Evolutionary conservation across 495 filamentous ascomycete genomes (phyloP).

Genomic region (Annulohypoxylon moriforme): DNA sequence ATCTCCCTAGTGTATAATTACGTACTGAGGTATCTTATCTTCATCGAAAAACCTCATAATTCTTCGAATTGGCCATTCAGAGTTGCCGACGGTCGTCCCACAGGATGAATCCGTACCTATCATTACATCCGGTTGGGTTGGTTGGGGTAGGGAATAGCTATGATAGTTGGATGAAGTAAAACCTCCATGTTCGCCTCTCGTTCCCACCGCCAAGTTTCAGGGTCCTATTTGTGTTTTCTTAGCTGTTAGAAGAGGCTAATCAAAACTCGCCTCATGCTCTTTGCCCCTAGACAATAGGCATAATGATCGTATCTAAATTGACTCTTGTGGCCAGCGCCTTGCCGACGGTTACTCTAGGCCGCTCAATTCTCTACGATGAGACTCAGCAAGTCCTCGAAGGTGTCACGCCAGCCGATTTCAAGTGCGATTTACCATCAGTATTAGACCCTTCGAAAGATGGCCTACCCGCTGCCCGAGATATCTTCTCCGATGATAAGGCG

Average conservation of each 20-base stretch:
- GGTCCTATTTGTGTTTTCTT: background rate
- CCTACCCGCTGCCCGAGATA: constrained; percentile 45
- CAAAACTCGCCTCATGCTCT: background rate
- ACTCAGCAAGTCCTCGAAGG: constrained; percentile 20
- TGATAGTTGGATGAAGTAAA: constrained; percentile 13
- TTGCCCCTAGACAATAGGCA: background rate
- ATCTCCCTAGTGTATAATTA: constrained; percentile 30
- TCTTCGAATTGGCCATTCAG: constrained; percentile 36
- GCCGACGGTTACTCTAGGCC: constrained; percentile 25
- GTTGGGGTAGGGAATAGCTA: constrained; percentile 23
- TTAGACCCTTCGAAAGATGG: constrained; percentile 49
- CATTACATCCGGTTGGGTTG: constrained; percentile 12
- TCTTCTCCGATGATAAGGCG: constrained; percentile 48
- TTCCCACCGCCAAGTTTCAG: background rate
- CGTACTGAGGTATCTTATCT: constrained; percentile 31
- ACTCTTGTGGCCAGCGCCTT: constrained; percentile 39
- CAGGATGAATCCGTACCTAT: constrained; percentile 11
- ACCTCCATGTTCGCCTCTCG: background rate
- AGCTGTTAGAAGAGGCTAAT: background rate
- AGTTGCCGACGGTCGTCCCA: background rate
- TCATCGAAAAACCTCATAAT: background rate
- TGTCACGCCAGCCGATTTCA: constrained; percentile 14
- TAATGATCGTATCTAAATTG: constrained; percentile 35
- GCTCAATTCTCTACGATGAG: constrained; percentile 23
- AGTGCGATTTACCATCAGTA: constrained; percentile 47